Base-by-base conservation (phyloP, 1,284 basidiomycete species). In the Kwoniella shivajii region DNA sequence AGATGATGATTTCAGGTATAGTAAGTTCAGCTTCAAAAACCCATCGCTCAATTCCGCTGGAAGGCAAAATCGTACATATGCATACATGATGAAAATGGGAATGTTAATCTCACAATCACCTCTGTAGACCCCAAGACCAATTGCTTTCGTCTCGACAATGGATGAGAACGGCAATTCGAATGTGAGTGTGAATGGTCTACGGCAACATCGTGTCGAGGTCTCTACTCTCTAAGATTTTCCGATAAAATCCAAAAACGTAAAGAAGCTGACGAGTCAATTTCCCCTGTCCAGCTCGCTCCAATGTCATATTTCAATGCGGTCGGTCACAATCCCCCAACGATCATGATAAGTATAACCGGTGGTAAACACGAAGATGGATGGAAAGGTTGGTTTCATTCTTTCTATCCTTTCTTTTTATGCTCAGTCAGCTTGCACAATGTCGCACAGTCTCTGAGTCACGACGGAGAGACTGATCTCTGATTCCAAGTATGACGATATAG, bases 81-180 rank as follows among this genome's bases (percentile, higher is more conserved):
- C 24, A 24, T 31, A 10, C 3, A 20, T 46, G 26, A 33, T 31
- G 18, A 38, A 6, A 42, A 2, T 34, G 29, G 42, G 10, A 33
- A 26, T 7, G 20, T 5, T 18, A 33, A 50, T 20, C 24, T 34
- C 16, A 7, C 11, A 2, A 16, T 18, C 36, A 6, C 18, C 3
- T 6, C 30, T 26, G 26, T 33, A 76, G 71, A 74, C 75, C 0
- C 88, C 88, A 13, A 82, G 89, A 38, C 88, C 89, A 2, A 84
- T 89, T 57, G 88, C 86, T 0, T 84, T 90, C 60, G 83, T 89
- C 16, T 89, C 88, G 4, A 84, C 86, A 11, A 57, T 87, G 18
- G 83, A 83, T 13, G 64, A 71, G 2, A 74, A 82, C 44, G 87
- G 87, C 1, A 73, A 80, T 1, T 79, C 82, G 43, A 90, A 90